Evolutionary conservation across 257 asterid species (phyloP).

Genomic region (Henckelia pumila): DNA sequence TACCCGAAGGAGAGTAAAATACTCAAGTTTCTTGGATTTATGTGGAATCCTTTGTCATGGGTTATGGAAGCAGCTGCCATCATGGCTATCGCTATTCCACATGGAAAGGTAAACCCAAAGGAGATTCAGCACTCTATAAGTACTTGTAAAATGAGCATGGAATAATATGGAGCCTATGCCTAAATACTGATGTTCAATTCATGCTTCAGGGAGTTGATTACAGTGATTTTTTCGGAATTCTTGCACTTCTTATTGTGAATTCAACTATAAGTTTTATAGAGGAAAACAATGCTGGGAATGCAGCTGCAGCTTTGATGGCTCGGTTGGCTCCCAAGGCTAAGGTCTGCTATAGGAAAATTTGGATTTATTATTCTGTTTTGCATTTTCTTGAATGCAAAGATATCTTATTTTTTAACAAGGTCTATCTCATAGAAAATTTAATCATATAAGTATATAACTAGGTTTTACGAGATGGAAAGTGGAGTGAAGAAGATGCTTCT

Average conservation of each 20-base stretch:
- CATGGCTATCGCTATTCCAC: conserved; percentile 61
- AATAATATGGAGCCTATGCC: background rate
- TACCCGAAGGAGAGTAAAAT: conserved; percentile 52
- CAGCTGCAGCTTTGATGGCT: conserved; percentile 79
- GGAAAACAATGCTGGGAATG: conserved; percentile 78
- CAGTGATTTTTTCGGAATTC: conserved; percentile 55
- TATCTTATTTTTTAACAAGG: background rate
- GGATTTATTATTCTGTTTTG: background rate
- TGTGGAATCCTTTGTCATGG: conserved; percentile 87
- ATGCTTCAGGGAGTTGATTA: conserved; percentile 34
- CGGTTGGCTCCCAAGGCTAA: conserved; percentile 73
- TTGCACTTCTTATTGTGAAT: conserved; percentile 49
- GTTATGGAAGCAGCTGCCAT: conserved; percentile 81
- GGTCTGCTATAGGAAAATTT: conserved; percentile 26
- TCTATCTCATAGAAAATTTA: background rate
- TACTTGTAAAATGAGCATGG: background rate
- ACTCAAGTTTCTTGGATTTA: conserved; percentile 67
- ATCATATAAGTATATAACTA: background rate
- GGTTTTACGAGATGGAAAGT: conserved; percentile 60
- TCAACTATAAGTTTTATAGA: conserved; percentile 68
- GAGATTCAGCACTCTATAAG: background rate
- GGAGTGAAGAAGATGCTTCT: conserved; percentile 70
- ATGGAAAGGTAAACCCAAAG: conserved; percentile 43
- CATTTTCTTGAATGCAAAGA: background rate
- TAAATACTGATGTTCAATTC: background rate